phyloP scores from a whole-genome alignment of 2,329 filamentous ascomycete species.

The Lachnellula cervina region DNA sequence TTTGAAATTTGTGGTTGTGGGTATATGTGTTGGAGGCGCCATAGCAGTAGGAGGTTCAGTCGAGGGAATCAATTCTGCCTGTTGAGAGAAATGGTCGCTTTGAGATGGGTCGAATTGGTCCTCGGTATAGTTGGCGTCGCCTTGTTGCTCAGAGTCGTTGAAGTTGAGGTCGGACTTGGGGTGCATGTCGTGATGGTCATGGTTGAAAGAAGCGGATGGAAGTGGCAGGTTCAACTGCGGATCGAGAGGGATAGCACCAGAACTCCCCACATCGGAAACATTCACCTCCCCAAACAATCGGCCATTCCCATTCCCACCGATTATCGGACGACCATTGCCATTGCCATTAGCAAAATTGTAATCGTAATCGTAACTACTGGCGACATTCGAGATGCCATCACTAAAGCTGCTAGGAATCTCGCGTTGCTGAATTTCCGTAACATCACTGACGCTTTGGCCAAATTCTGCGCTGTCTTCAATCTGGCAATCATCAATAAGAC shows the following conservation, averaged over 20 bases:
- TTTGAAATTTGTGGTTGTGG: not conserved
- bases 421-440: constrained; percentile 21
- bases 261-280: constrained; percentile 27
- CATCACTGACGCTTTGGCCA: constrained; percentile 16
- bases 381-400: constrained; percentile 9
- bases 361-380: constrained; percentile 12
- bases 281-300: constrained; percentile 32
- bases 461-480: constrained; percentile 19
- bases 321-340: constrained; percentile 6
- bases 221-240: constrained; percentile 26
- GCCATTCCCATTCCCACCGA: constrained; percentile 9
- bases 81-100: constrained; percentile 7
- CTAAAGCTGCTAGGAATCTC: constrained; percentile 29
- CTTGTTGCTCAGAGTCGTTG: not conserved
- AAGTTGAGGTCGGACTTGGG: not conserved
- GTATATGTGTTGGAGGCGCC: not conserved
- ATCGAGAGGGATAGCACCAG: constrained; percentile 26
- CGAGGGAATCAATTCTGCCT: not conserved
- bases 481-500: constrained; percentile 14
- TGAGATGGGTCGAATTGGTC: not conserved
- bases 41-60: not conserved
- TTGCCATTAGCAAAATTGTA: constrained; percentile 1
- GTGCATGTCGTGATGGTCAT: not conserved
- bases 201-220: constrained; percentile 3
- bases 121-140: not conserved